Conservation (phyloP, 2,329 filamentous ascomycete genomes). For the Colletotrichum magnum region DNA sequence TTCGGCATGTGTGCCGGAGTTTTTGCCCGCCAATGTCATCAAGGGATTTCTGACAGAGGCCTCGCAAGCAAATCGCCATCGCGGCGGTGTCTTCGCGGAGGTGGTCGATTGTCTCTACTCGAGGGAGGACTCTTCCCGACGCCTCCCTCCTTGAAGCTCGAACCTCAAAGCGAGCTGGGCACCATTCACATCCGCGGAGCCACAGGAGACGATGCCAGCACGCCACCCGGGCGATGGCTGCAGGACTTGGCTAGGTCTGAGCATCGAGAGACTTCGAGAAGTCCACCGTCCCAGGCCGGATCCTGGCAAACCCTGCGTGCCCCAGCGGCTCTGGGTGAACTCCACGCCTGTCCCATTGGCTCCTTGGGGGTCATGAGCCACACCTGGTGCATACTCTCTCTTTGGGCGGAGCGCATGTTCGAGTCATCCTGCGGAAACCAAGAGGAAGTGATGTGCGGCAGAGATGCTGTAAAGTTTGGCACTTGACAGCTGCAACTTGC, state of each 20-base stretch:
- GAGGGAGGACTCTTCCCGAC: neutral
- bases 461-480: constrained; percentile 2
- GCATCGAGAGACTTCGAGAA: constrained; percentile 11
- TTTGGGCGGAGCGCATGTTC: neutral
- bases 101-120: neutral
- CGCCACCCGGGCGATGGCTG: constrained; percentile 28
- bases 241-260: neutral
- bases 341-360: constrained; percentile 16
- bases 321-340: constrained; percentile 7
- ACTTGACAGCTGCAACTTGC: constrained; percentile 22
- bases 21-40: constrained; percentile 9
- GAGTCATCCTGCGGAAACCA: constrained; percentile 21
- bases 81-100: neutral
- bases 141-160: neutral
- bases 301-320: constrained; percentile 21
- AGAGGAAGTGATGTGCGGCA: constrained; percentile 3
- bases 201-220: constrained; percentile 9
- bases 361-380: constrained; percentile 26
- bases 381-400: constrained; percentile 9
- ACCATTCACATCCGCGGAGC: constrained; percentile 10
- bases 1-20: constrained; percentile 27
- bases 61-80: neutral
- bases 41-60: neutral
- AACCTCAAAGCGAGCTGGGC: constrained; percentile 9
- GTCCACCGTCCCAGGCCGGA: constrained; percentile 6